A percentile compares a stretch with the other conserved stretches of the same genome.
Conservation (phyloP, 208 protist genomes). For the Leishmania martiniquensis region DNA sequence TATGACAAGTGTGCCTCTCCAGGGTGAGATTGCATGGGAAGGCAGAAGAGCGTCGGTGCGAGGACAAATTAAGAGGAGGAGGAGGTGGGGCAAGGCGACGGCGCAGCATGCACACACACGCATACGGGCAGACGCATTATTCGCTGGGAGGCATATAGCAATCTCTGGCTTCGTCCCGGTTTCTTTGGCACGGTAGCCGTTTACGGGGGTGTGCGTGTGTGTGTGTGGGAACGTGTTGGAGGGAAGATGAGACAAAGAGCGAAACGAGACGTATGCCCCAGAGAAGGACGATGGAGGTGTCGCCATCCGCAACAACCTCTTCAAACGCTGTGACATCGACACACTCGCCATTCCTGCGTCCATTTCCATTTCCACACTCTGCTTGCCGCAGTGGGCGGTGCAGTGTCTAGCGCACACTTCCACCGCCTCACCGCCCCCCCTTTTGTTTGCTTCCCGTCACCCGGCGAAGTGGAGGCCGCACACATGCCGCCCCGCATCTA, state of each 20-base stretch:
- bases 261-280: too few relatives aligned
- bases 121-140: not conserved
- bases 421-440: not conserved
- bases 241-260: too few relatives aligned
- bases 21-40: too few relatives aligned
- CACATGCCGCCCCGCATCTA: not conserved
- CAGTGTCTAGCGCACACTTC: not conserved
- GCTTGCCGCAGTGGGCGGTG: not conserved
- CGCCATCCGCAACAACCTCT: not conserved
- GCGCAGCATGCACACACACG: not conserved
- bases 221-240: too few relatives aligned
- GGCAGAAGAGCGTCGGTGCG: too few relatives aligned
- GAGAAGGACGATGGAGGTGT: too few relatives aligned
- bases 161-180: too few relatives aligned
- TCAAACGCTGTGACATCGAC: not conserved
- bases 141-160: not conserved
- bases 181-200: too few relatives aligned
- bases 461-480: not conserved
- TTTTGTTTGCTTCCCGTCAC: too few relatives aligned
- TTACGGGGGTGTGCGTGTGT: too few relatives aligned
- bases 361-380: not conserved
- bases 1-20: not conserved
- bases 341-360: not conserved
- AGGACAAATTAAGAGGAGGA: slow-evolving; percentile 10
- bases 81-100: not conserved